These are phyloP conservation scores for Yamadazyma jaroonii DNA, from an alignment of 1,139 yeast species.

Conservation along the genomic window DNA sequence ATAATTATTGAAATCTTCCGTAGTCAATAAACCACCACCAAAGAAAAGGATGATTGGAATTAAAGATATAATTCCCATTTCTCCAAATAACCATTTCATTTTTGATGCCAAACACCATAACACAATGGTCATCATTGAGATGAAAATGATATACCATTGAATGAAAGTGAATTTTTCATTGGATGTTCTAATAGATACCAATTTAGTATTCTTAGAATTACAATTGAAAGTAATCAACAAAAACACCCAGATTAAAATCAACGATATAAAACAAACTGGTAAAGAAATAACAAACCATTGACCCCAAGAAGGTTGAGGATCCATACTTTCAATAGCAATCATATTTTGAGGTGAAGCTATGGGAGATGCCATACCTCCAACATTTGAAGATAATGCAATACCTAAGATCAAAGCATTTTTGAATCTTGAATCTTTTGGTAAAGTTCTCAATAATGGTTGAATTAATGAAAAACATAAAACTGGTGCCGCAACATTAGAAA, in stretches of 20 bases:
- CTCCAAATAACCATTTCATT: conserved; percentile 57
- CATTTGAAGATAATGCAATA: conserved; percentile 67
- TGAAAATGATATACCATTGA: conserved; percentile 62
- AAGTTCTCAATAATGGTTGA: conserved; percentile 60
- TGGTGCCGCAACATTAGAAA: conserved; percentile 77
- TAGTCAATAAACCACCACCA: conserved; percentile 65
- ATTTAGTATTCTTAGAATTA: conserved; percentile 37
- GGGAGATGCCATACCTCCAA: conserved; percentile 82
- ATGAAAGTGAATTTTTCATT: conserved; percentile 57
- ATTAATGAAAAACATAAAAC: conserved; percentile 68
- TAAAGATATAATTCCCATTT: conserved; percentile 68
- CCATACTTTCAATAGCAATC: conserved; percentile 67
- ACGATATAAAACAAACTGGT: conserved; percentile 58
- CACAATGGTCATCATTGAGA: conserved; percentile 54
- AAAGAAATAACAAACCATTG: conserved; percentile 70
- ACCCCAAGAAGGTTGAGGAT: conserved; percentile 72
- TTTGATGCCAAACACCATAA: conserved; percentile 70
- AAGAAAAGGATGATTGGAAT: conserved; percentile 65
- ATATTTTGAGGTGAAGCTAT: conserved; percentile 78
- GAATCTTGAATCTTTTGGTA: conserved; percentile 60
- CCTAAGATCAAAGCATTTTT: conserved; percentile 66
- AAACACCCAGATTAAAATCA: conserved; percentile 55
- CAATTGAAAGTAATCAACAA: conserved; percentile 57
- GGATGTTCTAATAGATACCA: conserved; percentile 54
- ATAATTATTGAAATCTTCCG: conserved; percentile 66